Evolutionary conservation across 768 basidiomycete species (phyloP).

Genomic region (Dacryopinax spathularia): DNA sequence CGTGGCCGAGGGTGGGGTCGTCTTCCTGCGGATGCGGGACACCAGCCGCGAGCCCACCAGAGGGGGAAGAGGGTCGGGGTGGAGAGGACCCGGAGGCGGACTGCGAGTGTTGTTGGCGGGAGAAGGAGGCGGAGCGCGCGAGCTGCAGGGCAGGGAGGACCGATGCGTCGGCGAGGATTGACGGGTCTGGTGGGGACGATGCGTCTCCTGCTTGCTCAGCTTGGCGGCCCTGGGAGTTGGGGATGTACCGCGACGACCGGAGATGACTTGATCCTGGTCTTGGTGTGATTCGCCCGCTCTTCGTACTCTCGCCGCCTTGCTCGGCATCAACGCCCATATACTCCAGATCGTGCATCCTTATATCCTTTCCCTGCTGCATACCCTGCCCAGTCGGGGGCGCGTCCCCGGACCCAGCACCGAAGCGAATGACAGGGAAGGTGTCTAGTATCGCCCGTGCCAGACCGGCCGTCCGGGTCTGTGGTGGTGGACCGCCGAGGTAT

Average conservation of each 20-base stretch:
- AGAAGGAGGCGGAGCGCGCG: not conserved
- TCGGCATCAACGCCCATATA: not conserved
- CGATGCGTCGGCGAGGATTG: constrained; percentile 6
- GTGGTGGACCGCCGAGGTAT: constrained; percentile 17
- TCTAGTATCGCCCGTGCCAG: constrained; percentile 86
- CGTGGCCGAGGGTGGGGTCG: constrained; percentile 36
- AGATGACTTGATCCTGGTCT: not conserved
- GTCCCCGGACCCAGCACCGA: constrained; percentile 29
- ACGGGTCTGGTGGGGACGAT: not conserved
- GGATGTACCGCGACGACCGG: not conserved
- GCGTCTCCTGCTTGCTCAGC: not conserved
- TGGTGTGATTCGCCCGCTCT: constrained; percentile 22
- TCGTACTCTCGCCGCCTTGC: not conserved
- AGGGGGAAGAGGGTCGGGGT: not conserved
- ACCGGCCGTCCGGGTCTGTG: constrained; percentile 57
- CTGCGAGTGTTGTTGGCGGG: not conserved
- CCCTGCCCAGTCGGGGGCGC: not conserved
- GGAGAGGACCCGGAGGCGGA: not conserved
- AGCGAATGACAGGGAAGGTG: constrained; percentile 90
- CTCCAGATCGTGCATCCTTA: not conserved
- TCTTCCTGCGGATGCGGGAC: not conserved
- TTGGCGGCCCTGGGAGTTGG: not conserved
- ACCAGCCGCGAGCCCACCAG: not conserved
- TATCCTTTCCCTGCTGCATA: constrained; percentile 6
- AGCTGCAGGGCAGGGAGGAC: not conserved